A percentile compares a stretch with the other conserved stretches of the same genome.
These are phyloP conservation scores for Helianthus tuberosus DNA, from an alignment of 129 eudicot species.

Conservation along the genomic window DNA sequence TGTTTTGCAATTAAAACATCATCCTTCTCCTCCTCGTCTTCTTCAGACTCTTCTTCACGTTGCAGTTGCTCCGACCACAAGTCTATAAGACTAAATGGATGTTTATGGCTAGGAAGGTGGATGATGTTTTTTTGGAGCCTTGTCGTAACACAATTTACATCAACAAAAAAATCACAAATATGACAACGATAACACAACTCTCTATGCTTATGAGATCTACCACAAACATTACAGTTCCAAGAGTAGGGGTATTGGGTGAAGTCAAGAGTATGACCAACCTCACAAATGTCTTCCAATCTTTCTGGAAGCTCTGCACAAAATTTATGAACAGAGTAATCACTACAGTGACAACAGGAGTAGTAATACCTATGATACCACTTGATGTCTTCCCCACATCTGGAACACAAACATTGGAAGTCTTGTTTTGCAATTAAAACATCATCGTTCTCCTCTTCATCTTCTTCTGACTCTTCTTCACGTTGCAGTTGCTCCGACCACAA, in stretches of 20 bases:
- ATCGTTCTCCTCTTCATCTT: background rate
- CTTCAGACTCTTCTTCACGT: background rate
- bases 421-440: background rate
- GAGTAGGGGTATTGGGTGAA: too few relatives aligned
- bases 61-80: background rate
- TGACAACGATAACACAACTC: too few relatives aligned
- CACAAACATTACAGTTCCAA: too few relatives aligned
- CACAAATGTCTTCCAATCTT: background rate
- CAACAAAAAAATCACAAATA: too few relatives aligned
- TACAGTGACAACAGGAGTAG: background rate
- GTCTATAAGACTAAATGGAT: background rate
- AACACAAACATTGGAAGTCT: background rate
- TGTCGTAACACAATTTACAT: too few relatives aligned
- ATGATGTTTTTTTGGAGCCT: too few relatives aligned
- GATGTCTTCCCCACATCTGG: background rate
- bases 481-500: background rate
- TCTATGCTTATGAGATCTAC: too few relatives aligned
- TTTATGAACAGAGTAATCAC: background rate
- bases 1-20: background rate
- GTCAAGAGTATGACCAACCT: conserved; percentile 2
- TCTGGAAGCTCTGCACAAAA: conserved; percentile 5
- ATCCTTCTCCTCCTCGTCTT: background rate
- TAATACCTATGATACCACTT: conserved; percentile 7
- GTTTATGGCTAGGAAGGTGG: too few relatives aligned
- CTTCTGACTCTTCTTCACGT: background rate